Evolutionary conservation across 805 yeast species (phyloP), one percentile per base, ranked within the genome.

Genomic region (Zygoascus flipseniorum): DNA sequence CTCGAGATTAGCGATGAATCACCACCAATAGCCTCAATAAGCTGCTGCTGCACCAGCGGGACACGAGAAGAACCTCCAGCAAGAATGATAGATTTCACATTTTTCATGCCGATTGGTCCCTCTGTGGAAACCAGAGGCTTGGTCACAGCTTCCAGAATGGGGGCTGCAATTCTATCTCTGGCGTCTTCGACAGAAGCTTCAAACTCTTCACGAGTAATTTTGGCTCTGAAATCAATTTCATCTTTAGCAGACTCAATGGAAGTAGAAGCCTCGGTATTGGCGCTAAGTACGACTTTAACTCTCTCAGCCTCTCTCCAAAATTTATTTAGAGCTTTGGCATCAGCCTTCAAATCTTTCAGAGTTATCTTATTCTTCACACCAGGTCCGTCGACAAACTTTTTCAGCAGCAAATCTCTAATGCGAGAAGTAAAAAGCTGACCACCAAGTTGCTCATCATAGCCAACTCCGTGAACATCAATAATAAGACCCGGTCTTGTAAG

Each of bases 11-110:
- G 31, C 42, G 90, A 74, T 49, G 73, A 65, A 2, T 80, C 83
- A 18, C 79, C 80, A 0, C 85, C 88, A 43, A 83, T 70, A 45
- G 81, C 72, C 1, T 77, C 65, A 1, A 66, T 56, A 54, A 88
- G 71, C 37, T 50, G 37, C 53, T 79, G 76, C 68, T 89, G 93
- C 47, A 93, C 85, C 62, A 86, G 77, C 14, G 99, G 99, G 31
- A 89, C 86, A 66, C 99, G 81, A 5, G 92, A 81, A 0, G 95
- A 81, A 0, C 99, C 99, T 58, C 99, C 99, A 44, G 86, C 79
- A 52, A 90, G 75, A 53, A 93, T 82, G 2, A 93, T 81, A 1
- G 96, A 83, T 37, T 73, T 68, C 1, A 86, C 54, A 8, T 70
- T 47, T 0, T 66, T 55, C 4, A 62, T 56, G 1, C 58, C 58